Base-by-base conservation (phyloP, 306 rosid genomes). In the Prunus kanzakura region DNA sequence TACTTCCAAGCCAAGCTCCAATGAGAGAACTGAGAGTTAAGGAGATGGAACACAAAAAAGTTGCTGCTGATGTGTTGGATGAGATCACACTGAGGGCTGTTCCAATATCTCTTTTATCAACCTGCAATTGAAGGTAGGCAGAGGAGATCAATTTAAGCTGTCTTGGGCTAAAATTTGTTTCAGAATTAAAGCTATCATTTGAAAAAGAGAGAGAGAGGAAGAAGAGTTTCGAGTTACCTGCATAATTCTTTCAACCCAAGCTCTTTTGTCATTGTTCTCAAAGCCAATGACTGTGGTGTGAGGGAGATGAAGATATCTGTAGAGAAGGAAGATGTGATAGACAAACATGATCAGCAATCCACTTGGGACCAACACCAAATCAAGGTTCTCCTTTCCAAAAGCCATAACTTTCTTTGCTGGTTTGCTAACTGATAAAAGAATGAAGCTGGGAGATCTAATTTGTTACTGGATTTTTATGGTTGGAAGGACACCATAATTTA, bases 161-260 rank as follows among this genome's bases (percentile, higher is more conserved):
- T 38, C 43, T 38, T 38, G 43, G 43, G 43, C 43, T 38, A 38
- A 38, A 38, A 22, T 35, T 14, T 10, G 55, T 11, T 4, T 2
- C 8, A 11, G 16, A 43, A 38, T 38, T 38, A 7, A 7, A 41
- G 7, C n/a, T 8, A 29, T 11, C 1, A 64, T 15, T 70, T 32
- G 16, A 19, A 3, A 2, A 11, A 38, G 13, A 7, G 22, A 16
- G 23, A 76, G 52, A 4, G 55, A 69, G 6, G 25, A 16, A 25
- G 38, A 60, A 23, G 0, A 32, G n/a, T 11, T 56, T 64, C 32
- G 23, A 57, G 51, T 8, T 64, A 83, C 96, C 96, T 86, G 82
- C 96, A 90, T 90, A 65, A 90, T 81, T 81, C 84, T 87, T 65
- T 86, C 83, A 73, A 85, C 97, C 97, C 97, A 93, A 38, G 85